A percentile compares a stretch with the other conserved stretches of the same genome.
Conservation (phyloP, 176 grass and related monocot species). For the Raddia guianensis region DNA sequence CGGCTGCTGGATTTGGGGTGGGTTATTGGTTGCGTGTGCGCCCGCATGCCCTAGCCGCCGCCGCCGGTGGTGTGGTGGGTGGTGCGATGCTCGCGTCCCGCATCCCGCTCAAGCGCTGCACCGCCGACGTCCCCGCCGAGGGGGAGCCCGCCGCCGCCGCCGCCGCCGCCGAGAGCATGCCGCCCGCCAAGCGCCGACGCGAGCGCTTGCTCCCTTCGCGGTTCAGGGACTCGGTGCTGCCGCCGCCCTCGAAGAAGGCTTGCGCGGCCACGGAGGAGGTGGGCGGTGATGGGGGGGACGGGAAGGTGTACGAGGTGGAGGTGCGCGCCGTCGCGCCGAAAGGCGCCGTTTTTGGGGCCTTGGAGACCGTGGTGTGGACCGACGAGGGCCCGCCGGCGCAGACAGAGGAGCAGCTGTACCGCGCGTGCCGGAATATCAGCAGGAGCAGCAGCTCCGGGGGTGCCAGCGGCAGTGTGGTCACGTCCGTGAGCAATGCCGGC, state of each 20-base stretch:
- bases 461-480: conserved; percentile 47
- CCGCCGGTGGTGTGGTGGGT: background rate
- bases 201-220: conserved; percentile 60
- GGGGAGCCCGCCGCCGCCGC: background rate
- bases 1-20: conserved; percentile 8
- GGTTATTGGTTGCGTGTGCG: conserved; percentile 9
- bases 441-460: conserved; percentile 31
- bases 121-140: conserved; percentile 37
- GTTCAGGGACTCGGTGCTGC: conserved; percentile 45
- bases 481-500: conserved; percentile 47
- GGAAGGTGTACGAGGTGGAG: conserved; percentile 41
- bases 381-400: background rate
- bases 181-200: conserved; percentile 52
- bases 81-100: conserved; percentile 52
- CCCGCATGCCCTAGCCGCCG: conserved; percentile 42
- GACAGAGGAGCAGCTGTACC: conserved; percentile 43
- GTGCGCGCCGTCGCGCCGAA: conserved; percentile 22
- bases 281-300: conserved; percentile 9
- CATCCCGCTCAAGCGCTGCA: conserved; percentile 71
- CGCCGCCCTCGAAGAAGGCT: conserved; percentile 28
- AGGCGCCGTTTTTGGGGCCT: conserved; percentile 39
- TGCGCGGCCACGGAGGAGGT: conserved; percentile 17
- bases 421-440: conserved; percentile 49
- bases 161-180: conserved; percentile 23
- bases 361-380: conserved; percentile 32